Evolutionary conservation across 2,329 filamentous ascomycete species (phyloP).

Genomic region (Colletotrichum sp.): DNA sequence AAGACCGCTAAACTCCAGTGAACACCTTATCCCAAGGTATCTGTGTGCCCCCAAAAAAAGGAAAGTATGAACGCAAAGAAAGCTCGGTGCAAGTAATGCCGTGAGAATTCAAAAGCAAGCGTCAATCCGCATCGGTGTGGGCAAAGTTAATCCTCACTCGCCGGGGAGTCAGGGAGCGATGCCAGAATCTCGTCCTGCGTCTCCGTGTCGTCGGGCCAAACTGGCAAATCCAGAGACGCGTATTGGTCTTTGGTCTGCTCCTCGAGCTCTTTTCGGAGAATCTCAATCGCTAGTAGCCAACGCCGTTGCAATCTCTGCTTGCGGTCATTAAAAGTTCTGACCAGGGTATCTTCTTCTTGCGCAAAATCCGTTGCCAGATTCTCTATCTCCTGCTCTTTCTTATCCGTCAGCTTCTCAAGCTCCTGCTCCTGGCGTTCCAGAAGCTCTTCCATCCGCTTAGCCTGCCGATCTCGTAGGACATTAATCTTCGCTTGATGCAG

Average conservation of each 20-base stretch:
- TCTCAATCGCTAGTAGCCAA: slow-evolving; percentile 59
- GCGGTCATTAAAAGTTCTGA: slow-evolving; percentile 48
- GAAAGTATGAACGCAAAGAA: not conserved
- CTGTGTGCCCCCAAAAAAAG: not conserved
- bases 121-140: not conserved
- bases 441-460: slow-evolving; percentile 65
- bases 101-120: not conserved
- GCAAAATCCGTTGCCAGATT: slow-evolving; percentile 50
- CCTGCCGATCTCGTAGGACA: slow-evolving; percentile 68
- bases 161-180: slow-evolving; percentile 1
- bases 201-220: slow-evolving; percentile 43
- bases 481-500: slow-evolving; percentile 67
- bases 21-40: slow-evolving; percentile 16
- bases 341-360: slow-evolving; percentile 55
- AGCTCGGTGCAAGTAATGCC: slow-evolving; percentile 2
- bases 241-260: slow-evolving; percentile 46
- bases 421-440: slow-evolving; percentile 60
- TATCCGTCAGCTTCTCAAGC: slow-evolving; percentile 47
- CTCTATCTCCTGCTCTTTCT: slow-evolving; percentile 53
- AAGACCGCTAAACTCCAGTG: slow-evolving; percentile 6
- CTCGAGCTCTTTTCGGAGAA: slow-evolving; percentile 59
- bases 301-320: slow-evolving; percentile 48
- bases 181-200: slow-evolving; percentile 13
- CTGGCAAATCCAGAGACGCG: slow-evolving; percentile 39
- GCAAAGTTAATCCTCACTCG: slow-evolving; percentile 5